Conservation (phyloP, 2,329 filamentous ascomycete species). For the Domatiomyces globalis region DNA sequence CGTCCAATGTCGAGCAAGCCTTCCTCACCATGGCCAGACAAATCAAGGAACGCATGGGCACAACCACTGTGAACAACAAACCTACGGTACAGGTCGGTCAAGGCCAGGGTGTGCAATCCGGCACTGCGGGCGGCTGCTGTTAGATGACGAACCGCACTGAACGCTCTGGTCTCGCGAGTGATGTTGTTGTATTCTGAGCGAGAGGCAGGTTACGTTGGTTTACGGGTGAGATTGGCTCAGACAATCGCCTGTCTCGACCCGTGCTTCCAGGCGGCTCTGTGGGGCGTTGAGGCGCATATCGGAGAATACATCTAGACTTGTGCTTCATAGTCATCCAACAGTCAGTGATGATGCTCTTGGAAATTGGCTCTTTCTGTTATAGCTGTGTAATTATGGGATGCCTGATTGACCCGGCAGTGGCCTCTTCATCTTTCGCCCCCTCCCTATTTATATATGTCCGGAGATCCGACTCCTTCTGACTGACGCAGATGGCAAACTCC, state of each 20-base stretch:
- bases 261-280: neutral
- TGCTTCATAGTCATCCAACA: neutral
- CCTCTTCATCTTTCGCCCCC: neutral
- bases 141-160: conserved; percentile 36
- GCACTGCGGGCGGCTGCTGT: conserved; percentile 78
- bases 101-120: conserved; percentile 83
- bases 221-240: neutral
- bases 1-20: conserved; percentile 97
- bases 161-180: neutral
- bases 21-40: conserved; percentile 99
- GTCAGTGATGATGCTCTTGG: neutral
- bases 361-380: neutral
- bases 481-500: too few relatives aligned
- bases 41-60: conserved; percentile 99
- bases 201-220: neutral
- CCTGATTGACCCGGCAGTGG: neutral
- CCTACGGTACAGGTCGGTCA: conserved; percentile 91
- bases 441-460: neutral
- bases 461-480: neutral
- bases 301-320: neutral
- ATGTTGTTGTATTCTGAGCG: conserved; percentile 1
- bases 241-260: neutral
- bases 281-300: neutral
- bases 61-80: conserved; percentile 91
- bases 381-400: neutral